Percentiles rank a stretch among this genome's conserved stretches.
These are phyloP conservation scores for Paecilomyces formosus DNA, from an alignment of 2,329 filamentous ascomycete genomes.

Conservation along the genomic window DNA sequence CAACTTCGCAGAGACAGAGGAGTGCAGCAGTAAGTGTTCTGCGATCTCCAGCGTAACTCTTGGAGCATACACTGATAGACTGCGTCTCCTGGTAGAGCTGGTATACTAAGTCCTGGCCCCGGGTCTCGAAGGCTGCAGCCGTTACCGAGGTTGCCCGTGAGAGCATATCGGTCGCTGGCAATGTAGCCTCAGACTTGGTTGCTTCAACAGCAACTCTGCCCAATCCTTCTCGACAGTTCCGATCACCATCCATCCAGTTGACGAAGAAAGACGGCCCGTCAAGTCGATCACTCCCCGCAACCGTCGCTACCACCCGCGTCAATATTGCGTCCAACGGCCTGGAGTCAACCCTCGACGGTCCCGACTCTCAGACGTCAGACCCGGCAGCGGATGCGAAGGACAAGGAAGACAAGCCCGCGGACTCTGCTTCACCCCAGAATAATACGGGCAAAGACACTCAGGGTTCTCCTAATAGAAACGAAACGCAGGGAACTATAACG, in stretches of 20 bases:
- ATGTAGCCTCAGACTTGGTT: constrained; percentile 26
- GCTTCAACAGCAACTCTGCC: constrained; percentile 23
- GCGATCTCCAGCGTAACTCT: not conserved
- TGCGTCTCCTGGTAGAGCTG: constrained; percentile 24
- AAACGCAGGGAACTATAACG: not conserved
- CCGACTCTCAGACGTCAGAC: constrained; percentile 8
- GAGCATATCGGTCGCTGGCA: constrained; percentile 39
- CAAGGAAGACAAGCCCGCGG: constrained; percentile 11
- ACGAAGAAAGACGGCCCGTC: constrained; percentile 33
- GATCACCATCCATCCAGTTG: constrained; percentile 34
- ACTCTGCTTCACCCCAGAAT: constrained; percentile 7
- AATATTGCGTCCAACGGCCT: constrained; percentile 38
- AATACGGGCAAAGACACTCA: constrained; percentile 5
- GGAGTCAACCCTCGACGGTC: constrained; percentile 20
- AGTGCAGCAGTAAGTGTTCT: constrained; percentile 21
- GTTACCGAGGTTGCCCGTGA: constrained; percentile 44
- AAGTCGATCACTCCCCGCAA: constrained; percentile 37
- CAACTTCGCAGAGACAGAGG: constrained; percentile 17
- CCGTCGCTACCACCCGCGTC: constrained; percentile 37
- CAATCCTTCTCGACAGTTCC: constrained; percentile 15
- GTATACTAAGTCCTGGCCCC: constrained; percentile 41
- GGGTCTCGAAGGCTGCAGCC: constrained; percentile 38
- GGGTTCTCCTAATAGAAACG: not conserved
- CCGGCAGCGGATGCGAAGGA: constrained; percentile 12
- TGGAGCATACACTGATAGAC: not conserved